Conservation (phyloP, 164 flowering plant species). For the Hamamelis virginiana region DNA sequence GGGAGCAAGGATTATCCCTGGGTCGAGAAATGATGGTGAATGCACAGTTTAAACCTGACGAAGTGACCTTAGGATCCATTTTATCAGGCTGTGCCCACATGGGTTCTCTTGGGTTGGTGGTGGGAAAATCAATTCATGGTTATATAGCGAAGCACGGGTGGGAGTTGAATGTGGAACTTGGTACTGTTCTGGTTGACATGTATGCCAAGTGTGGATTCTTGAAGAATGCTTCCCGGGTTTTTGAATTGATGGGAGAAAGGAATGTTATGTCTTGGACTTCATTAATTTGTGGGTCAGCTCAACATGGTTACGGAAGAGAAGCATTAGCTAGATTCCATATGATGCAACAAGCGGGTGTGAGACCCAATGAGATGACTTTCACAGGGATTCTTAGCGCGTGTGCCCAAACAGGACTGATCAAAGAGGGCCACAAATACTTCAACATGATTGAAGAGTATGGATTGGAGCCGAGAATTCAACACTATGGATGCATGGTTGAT, state of each 20-base stretch:
- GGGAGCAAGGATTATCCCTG: conserved; percentile 34
- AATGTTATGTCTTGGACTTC: conserved; percentile 57
- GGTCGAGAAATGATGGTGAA: conserved; percentile 45
- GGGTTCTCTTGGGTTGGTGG: conserved; percentile 50
- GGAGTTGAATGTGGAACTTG: conserved; percentile 47
- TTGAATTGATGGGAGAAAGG: conserved; percentile 42
- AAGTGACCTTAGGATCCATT: conserved; percentile 33
- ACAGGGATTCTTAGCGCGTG: conserved; percentile 64
- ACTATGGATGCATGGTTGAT: conserved; percentile 72
- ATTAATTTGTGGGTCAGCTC: conserved; percentile 54
- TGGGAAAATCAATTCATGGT: conserved; percentile 61
- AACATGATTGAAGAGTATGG: conserved; percentile 40
- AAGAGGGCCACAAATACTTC: conserved; percentile 42
- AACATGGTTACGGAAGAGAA: conserved; percentile 37
- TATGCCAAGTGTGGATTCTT: conserved; percentile 52
- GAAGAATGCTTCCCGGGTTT: conserved; percentile 27
- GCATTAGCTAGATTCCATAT: conserved; percentile 40
- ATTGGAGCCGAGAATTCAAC: conserved; percentile 51
- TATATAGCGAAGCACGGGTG: conserved; percentile 42
- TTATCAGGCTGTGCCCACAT: conserved; percentile 48
- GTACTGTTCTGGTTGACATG: conserved; percentile 54
- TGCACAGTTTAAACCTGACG: conserved; percentile 43
- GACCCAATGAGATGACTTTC: conserved; percentile 57
- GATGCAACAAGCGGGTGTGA: conserved; percentile 39
- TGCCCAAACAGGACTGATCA: conserved; percentile 43